Percentiles rank a stretch among this genome's conserved stretches.
Evolutionary conservation across 106 monocot species (phyloP).

Genomic region (Hemerocallis citrina): DNA sequence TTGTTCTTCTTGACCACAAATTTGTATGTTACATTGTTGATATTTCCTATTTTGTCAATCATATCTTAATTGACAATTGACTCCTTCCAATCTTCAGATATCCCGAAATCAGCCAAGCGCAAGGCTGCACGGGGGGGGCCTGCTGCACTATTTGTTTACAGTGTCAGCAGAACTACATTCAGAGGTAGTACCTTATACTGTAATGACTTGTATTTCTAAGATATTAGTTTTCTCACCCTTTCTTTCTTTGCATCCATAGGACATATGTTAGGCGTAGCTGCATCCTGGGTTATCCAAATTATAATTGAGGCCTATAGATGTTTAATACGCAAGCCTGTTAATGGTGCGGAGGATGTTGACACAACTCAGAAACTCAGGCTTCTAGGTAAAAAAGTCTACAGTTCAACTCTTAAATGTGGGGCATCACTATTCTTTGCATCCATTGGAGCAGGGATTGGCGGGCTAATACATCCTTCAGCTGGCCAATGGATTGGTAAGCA

Average conservation of each 20-base stretch:
- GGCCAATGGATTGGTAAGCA: conserved; percentile 93
- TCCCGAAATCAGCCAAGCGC: conserved; percentile 64
- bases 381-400: conserved; percentile 41
- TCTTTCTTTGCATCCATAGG: conserved; percentile 26
- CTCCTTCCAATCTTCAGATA: conserved; percentile 60
- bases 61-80: no score
- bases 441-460: conserved; percentile 76
- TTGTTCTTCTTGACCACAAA: no score
- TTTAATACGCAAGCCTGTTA: conserved; percentile 39
- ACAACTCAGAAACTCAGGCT: conserved; percentile 31
- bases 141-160: conserved; percentile 30
- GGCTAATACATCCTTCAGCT: conserved; percentile 62
- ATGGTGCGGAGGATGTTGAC: conserved; percentile 22
- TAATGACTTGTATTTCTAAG: not conserved
- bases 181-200: conserved; percentile 39
- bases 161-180: conserved; percentile 82
- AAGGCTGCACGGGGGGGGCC: conserved; percentile 69
- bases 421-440: conserved; percentile 89
- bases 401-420: conserved; percentile 46
- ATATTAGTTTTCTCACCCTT: not conserved
- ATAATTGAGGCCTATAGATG: conserved; percentile 63
- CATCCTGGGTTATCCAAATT: conserved; percentile 83
- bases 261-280: conserved; percentile 64
- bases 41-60: no score
- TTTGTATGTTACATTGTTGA: no score